Conservation (phyloP, 306 rosid genomes). For the Elaeagnus macrophylla region DNA sequence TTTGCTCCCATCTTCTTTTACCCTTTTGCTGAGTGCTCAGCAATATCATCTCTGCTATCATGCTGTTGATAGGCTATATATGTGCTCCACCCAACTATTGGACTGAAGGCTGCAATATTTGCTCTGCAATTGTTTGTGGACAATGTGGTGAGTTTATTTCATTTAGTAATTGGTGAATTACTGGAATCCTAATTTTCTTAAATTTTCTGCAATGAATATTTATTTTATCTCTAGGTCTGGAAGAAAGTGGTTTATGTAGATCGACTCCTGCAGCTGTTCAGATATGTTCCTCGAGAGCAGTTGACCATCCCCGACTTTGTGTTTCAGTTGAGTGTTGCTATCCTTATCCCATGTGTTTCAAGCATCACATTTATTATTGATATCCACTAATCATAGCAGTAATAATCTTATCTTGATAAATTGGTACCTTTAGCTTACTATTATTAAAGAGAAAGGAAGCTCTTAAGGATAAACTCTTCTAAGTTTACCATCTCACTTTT, state of each 20-base stretch:
- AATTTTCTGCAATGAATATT: not conserved
- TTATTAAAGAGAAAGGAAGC: no score
- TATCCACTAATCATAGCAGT: not conserved
- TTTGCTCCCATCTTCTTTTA: not conserved
- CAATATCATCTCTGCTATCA: constrained; percentile 14
- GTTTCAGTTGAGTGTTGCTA: constrained; percentile 68
- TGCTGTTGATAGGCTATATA: constrained; percentile 73
- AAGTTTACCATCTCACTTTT: no score
- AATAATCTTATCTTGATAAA: no score
- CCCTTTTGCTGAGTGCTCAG: no score
- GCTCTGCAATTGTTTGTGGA: constrained; percentile 78
- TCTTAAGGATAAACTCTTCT: no score
- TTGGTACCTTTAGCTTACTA: no score
- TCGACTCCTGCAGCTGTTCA: constrained; percentile 84
- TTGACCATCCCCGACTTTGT: constrained; percentile 97
- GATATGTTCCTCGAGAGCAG: constrained; percentile 96
- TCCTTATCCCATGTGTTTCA: constrained; percentile 6
- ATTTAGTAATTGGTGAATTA: constrained; percentile 3
- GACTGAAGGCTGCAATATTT: constrained; percentile 73
- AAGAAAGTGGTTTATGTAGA: constrained; percentile 92
- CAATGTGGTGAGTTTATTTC: constrained; percentile 43
- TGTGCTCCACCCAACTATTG: constrained; percentile 87
- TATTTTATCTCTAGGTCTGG: constrained; percentile 57
- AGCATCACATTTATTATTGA: not conserved
- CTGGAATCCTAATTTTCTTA: not conserved